These are phyloP conservation scores for Lactarius sanguifluus DNA, from an alignment of 768 basidiomycete genomes.

Conservation along the genomic window DNA sequence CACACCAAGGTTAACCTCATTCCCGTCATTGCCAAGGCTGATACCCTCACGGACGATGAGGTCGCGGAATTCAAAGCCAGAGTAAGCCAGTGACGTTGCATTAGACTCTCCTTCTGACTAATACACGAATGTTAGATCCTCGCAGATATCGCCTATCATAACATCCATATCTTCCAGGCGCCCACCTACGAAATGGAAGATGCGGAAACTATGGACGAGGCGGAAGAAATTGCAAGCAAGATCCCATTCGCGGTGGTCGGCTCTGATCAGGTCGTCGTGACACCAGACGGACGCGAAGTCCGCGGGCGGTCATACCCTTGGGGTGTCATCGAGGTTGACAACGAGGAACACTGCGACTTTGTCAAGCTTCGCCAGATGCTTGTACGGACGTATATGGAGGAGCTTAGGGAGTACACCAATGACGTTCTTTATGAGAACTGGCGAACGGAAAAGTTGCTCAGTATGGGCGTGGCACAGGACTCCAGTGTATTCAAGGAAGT, in stretches of 20 bases:
- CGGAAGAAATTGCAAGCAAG: slow-evolving; percentile 96
- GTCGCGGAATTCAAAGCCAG: slow-evolving; percentile 89
- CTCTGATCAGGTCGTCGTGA: slow-evolving; percentile 77
- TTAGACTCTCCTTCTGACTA: not conserved
- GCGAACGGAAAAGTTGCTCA: slow-evolving; percentile 92
- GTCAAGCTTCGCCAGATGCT: slow-evolving; percentile 99
- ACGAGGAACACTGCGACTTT: slow-evolving; percentile 99
- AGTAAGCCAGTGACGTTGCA: slow-evolving; percentile 45
- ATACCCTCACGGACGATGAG: slow-evolving; percentile 97
- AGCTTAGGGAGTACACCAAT: slow-evolving; percentile 95
- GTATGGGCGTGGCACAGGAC: slow-evolving; percentile 98
- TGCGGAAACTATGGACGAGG: slow-evolving; percentile 95
- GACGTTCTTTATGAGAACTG: slow-evolving; percentile 97
- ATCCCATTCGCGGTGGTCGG: slow-evolving; percentile 99
- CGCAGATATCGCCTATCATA: slow-evolving; percentile 90
- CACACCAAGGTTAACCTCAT: slow-evolving; percentile 98
- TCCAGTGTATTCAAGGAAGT: slow-evolving; percentile 98
- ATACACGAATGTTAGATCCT: slow-evolving; percentile 59
- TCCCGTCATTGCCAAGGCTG: slow-evolving; percentile 97
- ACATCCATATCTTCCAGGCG: slow-evolving; percentile 97
- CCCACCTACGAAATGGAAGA: slow-evolving; percentile 98
- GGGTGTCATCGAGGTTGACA: slow-evolving; percentile 99
- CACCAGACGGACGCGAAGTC: slow-evolving; percentile 87
- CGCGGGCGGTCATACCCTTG: slow-evolving; percentile 97
- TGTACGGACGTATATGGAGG: slow-evolving; percentile 99